Conservation (phyloP, 371 early-diverging fungal genomes). For the Apophysomyces trapeziformis region DNA sequence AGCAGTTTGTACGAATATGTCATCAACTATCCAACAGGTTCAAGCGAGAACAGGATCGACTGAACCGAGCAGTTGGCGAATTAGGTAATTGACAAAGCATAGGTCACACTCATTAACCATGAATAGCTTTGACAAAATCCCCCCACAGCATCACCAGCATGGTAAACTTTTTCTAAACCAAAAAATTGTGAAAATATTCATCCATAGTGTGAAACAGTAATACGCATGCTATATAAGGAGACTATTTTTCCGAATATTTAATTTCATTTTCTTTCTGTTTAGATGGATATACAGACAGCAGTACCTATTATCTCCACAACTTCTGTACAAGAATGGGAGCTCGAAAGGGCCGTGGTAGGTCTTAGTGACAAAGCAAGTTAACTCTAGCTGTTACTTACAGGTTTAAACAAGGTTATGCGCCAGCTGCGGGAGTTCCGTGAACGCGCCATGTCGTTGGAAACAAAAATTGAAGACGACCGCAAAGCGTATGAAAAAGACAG, state of each 20-base stretch:
- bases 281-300: conserved; percentile 7
- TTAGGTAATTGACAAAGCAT: neutral
- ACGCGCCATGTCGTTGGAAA: conserved; percentile 17
- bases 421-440: conserved; percentile 28
- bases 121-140: neutral
- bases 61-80: neutral
- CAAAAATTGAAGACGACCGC: conserved; percentile 26
- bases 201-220: conserved; percentile 2
- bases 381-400: neutral
- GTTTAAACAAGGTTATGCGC: conserved; percentile 26
- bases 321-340: conserved; percentile 39
- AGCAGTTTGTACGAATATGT: conserved; percentile 14
- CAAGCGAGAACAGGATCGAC: conserved; percentile 5
- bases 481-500: conserved; percentile 33
- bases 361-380: neutral
- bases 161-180: too few species aligned
- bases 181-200: conserved; percentile 9
- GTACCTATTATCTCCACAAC: conserved; percentile 16
- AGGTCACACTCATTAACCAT: neutral
- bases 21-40: conserved; percentile 10
- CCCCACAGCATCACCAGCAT: neutral
- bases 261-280: conserved; percentile 13
- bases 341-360: conserved; percentile 32
- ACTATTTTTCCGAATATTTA: conserved; percentile 2
- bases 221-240: conserved; percentile 11